Percentiles rank a stretch among this genome's conserved stretches.
These are phyloP conservation scores for Rutstroemia sp. DNA, from an alignment of 2,329 filamentous ascomycete genomes.

Conservation along the genomic window DNA sequence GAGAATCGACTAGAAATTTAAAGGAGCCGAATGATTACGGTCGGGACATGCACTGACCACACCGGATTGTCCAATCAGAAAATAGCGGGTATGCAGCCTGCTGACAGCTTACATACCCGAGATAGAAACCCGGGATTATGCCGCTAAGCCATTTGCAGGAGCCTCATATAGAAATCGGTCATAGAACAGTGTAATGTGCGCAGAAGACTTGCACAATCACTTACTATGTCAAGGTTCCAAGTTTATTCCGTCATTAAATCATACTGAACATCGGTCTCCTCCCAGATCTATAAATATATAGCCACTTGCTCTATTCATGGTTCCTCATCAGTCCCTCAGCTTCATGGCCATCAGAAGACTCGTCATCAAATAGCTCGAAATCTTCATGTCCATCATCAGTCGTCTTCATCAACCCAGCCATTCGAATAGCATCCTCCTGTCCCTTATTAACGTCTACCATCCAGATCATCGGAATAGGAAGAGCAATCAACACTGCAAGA, in stretches of 20 bases:
- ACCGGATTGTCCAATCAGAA: not conserved
- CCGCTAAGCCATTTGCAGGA: too few relatives aligned
- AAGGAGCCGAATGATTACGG: too few relatives aligned
- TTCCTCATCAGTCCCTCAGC: constrained; percentile 6
- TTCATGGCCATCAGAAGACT: constrained; percentile 5
- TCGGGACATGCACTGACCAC: too few relatives aligned
- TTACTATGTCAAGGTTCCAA: not conserved
- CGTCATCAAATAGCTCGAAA: constrained; percentile 1
- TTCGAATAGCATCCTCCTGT: constrained; percentile 56
- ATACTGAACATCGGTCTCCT: not conserved
- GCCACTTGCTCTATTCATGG: not conserved
- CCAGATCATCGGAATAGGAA: constrained; percentile 79
- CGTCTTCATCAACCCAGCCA: constrained; percentile 54
- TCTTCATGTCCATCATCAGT: constrained; percentile 3
- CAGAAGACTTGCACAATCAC: not conserved
- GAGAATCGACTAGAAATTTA: too few relatives aligned
- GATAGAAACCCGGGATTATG: too few relatives aligned
- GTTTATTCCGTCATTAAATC: not conserved
- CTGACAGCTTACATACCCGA: not conserved
- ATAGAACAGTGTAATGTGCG: too few relatives aligned
- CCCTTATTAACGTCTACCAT: constrained; percentile 79
- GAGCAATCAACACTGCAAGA: constrained; percentile 71
- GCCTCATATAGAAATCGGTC: too few relatives aligned
- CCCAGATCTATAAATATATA: not conserved
- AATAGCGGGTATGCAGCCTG: not conserved